phyloP scores from a whole-genome alignment of 352 stramenopile species.

The Phytophthora podocarpi region DNA sequence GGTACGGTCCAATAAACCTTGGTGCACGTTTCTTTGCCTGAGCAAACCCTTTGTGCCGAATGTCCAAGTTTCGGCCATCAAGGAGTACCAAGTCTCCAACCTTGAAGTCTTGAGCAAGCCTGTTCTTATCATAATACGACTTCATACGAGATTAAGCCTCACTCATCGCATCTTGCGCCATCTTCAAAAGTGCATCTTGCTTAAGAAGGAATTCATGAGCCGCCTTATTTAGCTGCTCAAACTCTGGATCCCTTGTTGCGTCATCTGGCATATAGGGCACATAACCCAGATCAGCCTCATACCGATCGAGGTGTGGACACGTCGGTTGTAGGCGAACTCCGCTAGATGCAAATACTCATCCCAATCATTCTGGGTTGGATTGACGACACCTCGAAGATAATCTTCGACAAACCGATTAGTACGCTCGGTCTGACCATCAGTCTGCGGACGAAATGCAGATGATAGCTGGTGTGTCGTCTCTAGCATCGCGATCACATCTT shows the following conservation, averaged over 20 bases:
- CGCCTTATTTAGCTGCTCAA: constrained; percentile 7
- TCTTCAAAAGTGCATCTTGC: constrained; percentile 3
- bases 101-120: too few species aligned
- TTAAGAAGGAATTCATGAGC: constrained; percentile 1
- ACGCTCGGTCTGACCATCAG: constrained; percentile 9
- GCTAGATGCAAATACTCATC: constrained; percentile 7
- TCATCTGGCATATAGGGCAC: constrained; percentile 19
- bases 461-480: constrained; percentile 2
- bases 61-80: neutral
- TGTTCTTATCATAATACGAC: constrained; percentile 14
- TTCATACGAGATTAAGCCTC: constrained; percentile 5
- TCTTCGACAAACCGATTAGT: constrained; percentile 12
- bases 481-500: neutral
- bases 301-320: constrained; percentile 6
- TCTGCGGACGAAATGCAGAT: constrained; percentile 6
- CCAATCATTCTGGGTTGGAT: constrained; percentile 12
- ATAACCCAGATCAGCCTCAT: constrained; percentile 19
- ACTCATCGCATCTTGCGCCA: constrained; percentile 8
- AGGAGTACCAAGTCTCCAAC: neutral
- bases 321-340: constrained; percentile 17
- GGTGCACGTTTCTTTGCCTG: constrained; percentile 9
- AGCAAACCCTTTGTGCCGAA: constrained; percentile 6
- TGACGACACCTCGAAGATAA: constrained; percentile 7
- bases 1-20: constrained; percentile 10
- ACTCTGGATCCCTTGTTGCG: constrained; percentile 5